phyloP scores from a whole-genome alignment of 2,329 filamentous ascomycete species.

The Sporothrix variecibatus region DNA sequence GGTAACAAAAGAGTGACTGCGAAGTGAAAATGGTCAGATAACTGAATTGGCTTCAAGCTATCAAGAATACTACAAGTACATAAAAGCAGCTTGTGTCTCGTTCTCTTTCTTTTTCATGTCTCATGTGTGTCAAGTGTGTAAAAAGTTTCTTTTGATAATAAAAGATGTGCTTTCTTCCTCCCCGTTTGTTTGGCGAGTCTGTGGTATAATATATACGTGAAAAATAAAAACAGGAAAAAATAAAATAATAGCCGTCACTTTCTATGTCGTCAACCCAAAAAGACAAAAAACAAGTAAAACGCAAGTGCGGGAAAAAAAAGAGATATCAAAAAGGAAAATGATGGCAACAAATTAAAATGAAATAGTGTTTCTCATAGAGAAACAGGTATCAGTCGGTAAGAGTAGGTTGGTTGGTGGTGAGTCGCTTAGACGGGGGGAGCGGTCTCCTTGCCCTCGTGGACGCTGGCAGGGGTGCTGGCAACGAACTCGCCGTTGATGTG shows the following conservation, averaged over 20 bases:
- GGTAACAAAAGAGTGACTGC: neutral
- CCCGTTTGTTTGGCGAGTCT: slow-evolving; percentile 10
- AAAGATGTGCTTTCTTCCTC: slow-evolving; percentile 17
- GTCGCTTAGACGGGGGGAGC: slow-evolving; percentile 2
- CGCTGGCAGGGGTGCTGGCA: slow-evolving; percentile 23
- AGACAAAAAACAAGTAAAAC: neutral
- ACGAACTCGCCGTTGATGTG: slow-evolving; percentile 26
- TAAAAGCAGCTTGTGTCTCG: neutral
- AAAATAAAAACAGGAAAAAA: slow-evolving; percentile 9
- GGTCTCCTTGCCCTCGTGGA: slow-evolving; percentile 28
- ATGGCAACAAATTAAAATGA: slow-evolving; percentile 9
- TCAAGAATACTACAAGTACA: slow-evolving; percentile 5
- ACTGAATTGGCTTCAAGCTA: neutral
- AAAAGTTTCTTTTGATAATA: neutral
- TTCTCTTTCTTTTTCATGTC: slow-evolving; percentile 10
- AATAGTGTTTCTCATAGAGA: neutral
- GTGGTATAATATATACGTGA: slow-evolving; percentile 26
- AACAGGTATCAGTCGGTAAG: slow-evolving; percentile 8
- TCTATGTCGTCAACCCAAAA: slow-evolving; percentile 23
- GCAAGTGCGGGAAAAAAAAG: slow-evolving; percentile 5
- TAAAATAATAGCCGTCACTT: slow-evolving; percentile 20
- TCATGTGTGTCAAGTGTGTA: neutral
- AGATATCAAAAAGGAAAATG: neutral
- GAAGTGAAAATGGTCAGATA: slow-evolving; percentile 3
- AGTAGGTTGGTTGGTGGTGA: neutral